Evolutionary conservation across 2,329 filamentous ascomycete species (phyloP).

Genomic region (Pseudogymnoascus sp.): DNA sequence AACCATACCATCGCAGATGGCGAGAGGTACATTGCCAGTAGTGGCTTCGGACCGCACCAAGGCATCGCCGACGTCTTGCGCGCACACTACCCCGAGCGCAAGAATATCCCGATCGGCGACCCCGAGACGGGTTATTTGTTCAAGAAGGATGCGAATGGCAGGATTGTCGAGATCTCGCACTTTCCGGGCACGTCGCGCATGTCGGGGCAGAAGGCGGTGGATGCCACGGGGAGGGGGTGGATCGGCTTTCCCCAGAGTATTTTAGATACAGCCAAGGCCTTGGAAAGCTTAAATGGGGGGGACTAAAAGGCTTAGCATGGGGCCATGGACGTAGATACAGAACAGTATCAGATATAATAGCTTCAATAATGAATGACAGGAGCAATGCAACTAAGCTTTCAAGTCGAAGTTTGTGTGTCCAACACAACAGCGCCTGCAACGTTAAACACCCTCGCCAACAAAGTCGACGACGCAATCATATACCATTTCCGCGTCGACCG

Average conservation of each 20-base stretch:
- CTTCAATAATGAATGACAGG: background rate
- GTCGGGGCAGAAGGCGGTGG: conserved; percentile 24
- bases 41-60: conserved; percentile 29
- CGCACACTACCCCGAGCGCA: conserved; percentile 28
- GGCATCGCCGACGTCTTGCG: conserved; percentile 35
- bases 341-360: background rate
- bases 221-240: conserved; percentile 23
- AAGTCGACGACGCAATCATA: too few relatives aligned
- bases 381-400: too few relatives aligned
- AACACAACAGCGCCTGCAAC: too few relatives aligned
- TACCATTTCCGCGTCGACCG: too few relatives aligned
- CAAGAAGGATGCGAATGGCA: conserved; percentile 18
- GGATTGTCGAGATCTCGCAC: conserved; percentile 13
- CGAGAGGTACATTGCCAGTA: conserved; percentile 33
- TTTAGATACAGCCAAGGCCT: conserved; percentile 30
- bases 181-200: conserved; percentile 17
- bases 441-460: too few relatives aligned
- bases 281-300: conserved; percentile 17
- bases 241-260: conserved; percentile 22
- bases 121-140: conserved; percentile 33
- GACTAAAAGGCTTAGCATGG: background rate
- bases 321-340: background rate
- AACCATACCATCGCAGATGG: conserved; percentile 30
- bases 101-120: conserved; percentile 30
- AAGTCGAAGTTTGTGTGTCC: too few relatives aligned